A percentile compares a stretch with the other conserved stretches of the same genome.
These are phyloP conservation scores for Scleroderma bovista DNA, from an alignment of 768 basidiomycete species.

Conservation along the genomic window DNA sequence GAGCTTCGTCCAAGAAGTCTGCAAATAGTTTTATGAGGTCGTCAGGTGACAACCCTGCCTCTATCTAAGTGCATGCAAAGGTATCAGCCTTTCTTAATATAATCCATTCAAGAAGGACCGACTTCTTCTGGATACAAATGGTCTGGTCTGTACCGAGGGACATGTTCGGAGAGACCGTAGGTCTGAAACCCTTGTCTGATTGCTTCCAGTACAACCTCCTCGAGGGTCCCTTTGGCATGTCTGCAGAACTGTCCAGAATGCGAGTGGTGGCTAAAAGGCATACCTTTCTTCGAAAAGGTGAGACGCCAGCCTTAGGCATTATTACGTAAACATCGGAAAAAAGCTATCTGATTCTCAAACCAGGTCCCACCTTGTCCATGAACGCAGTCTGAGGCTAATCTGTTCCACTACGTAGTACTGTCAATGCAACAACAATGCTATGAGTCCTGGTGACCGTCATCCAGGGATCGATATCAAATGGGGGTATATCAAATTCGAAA, in stretches of 20 bases:
- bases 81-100: constrained; percentile 8
- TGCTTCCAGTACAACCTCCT: constrained; percentile 78
- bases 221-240: constrained; percentile 76
- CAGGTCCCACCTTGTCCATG: background rate
- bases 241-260: constrained; percentile 94
- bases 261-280: constrained; percentile 80
- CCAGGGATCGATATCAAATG: constrained; percentile 7
- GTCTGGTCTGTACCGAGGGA: constrained; percentile 72
- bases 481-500: constrained; percentile 29
- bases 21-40: constrained; percentile 62
- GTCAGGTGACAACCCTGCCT: constrained; percentile 41
- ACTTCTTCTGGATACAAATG: constrained; percentile 99
- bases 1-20: constrained; percentile 72
- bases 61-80: constrained; percentile 33
- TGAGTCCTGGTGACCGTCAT: constrained; percentile 4
- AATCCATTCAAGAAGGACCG: constrained; percentile 10
- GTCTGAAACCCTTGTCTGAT: constrained; percentile 71
- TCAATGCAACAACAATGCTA: constrained; percentile 15
- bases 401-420: background rate
- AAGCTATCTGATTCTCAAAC: background rate
- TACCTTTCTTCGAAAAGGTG: constrained; percentile 13
- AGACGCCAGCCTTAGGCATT: too few relatives aligned
- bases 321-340: background rate
- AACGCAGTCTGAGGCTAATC: background rate
- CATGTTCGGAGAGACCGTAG: constrained; percentile 90